Percentiles rank a stretch among this genome's conserved stretches.
phyloP scores from a whole-genome alignment of 139 green algal species.

The Penium margaritaceum region DNA sequence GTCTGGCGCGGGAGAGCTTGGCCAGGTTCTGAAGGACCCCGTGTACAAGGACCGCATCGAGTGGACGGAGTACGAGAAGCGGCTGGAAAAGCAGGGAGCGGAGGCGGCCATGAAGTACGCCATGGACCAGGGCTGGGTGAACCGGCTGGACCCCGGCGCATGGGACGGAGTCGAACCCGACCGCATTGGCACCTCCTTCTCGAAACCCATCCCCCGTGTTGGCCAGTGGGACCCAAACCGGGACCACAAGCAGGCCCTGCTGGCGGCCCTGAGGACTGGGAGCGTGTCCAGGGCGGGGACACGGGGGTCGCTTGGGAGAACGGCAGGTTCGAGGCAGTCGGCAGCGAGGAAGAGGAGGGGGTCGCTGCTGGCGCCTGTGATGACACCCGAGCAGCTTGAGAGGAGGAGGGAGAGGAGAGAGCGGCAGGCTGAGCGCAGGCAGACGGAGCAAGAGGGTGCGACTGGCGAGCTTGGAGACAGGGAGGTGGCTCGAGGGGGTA shows the following conservation, averaged over 20 bases:
- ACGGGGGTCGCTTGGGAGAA: too few species aligned
- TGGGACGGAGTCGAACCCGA: slow-evolving; percentile 2
- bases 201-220: background rate
- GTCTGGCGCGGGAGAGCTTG: too few species aligned
- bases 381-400: background rate
- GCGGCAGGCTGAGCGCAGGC: background rate
- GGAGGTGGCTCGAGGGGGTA: too few species aligned
- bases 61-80: background rate
- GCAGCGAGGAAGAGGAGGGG: too few species aligned
- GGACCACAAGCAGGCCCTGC: background rate
- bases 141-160: background rate
- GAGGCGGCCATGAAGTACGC: background rate
- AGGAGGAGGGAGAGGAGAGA: background rate
- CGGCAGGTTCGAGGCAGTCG: background rate
- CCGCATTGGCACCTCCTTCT: background rate
- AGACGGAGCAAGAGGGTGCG: background rate
- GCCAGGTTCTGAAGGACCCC: slow-evolving; percentile 3
- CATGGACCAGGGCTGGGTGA: background rate
- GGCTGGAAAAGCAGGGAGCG: background rate
- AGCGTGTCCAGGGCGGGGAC: background rate
- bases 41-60: slow-evolving; percentile 4
- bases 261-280: background rate
- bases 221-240: background rate
- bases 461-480: too few species aligned
- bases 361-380: background rate